Evolutionary conservation across 2,329 filamentous ascomycete species (phyloP).

Genomic region (Verticillium tricorpus): DNA sequence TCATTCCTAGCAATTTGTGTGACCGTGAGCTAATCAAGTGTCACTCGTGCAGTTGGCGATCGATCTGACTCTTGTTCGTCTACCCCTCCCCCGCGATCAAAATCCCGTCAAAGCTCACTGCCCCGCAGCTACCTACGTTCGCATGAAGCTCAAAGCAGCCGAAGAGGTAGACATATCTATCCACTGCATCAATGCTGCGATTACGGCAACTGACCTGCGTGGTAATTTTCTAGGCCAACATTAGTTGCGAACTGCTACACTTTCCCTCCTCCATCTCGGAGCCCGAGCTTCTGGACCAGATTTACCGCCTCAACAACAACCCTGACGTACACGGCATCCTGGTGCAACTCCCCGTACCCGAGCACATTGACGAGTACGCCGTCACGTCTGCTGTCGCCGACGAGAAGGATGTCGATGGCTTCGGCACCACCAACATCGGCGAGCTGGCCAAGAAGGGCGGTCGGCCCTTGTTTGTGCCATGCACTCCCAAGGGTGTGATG

Average conservation of each 20-base stretch:
- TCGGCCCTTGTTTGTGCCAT: constrained; percentile 82
- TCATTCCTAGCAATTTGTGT: neutral
- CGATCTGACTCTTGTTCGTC: constrained; percentile 83
- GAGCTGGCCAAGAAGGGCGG: constrained; percentile 95
- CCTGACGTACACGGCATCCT: constrained; percentile 83
- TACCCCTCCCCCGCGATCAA: constrained; percentile 15
- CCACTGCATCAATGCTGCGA: neutral
- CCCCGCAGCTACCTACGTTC: constrained; percentile 82
- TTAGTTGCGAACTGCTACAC: constrained; percentile 80
- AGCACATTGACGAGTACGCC: constrained; percentile 82
- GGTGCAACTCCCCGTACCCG: constrained; percentile 87
- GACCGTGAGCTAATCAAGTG: neutral
- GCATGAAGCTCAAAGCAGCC: constrained; percentile 98
- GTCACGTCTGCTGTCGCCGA: constrained; percentile 87
- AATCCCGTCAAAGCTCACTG: constrained; percentile 24
- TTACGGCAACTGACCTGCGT: neutral
- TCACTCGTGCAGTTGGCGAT: constrained; percentile 65
- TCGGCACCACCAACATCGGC: constrained; percentile 90
- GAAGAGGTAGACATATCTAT: constrained; percentile 59
- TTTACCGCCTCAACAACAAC: constrained; percentile 82
- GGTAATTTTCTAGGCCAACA: constrained; percentile 64
- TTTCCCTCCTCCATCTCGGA: constrained; percentile 79
- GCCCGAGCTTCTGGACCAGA: constrained; percentile 77
- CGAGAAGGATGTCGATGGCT: constrained; percentile 97
- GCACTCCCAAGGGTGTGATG: constrained; percentile 98